Percentiles rank a stretch among this genome's conserved stretches.
These are phyloP conservation scores for Phytopythium oedochilum DNA, from an alignment of 352 stramenopile species.

Conservation along the genomic window DNA sequence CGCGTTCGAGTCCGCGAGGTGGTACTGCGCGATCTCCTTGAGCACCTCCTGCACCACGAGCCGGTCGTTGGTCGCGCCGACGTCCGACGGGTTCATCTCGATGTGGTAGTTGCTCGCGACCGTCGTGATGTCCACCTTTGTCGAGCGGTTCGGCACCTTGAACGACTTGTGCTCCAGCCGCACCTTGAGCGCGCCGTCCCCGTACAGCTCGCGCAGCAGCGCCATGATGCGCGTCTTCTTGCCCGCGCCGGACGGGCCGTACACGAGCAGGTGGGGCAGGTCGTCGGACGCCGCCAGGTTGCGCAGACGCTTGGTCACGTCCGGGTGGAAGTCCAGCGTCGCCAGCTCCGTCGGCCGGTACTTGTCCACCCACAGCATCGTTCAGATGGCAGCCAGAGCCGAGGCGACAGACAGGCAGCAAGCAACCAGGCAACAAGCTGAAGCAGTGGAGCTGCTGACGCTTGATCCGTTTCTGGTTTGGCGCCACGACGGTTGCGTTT, in stretches of 20 bases:
- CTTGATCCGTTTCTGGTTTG: neutral
- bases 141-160: slow-evolving; percentile 83
- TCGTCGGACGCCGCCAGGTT: slow-evolving; percentile 80
- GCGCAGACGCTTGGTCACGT: slow-evolving; percentile 89
- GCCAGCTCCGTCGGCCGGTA: slow-evolving; percentile 92
- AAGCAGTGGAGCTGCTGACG: neutral
- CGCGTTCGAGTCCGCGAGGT: slow-evolving; percentile 72
- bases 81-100: slow-evolving; percentile 98
- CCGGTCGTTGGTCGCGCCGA: slow-evolving; percentile 92
- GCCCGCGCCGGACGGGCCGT: slow-evolving; percentile 95
- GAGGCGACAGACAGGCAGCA: neutral
- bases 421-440: neutral
- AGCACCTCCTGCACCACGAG: slow-evolving; percentile 99
- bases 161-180: slow-evolving; percentile 91
- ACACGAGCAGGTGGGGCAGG: slow-evolving; percentile 97
- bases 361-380: slow-evolving; percentile 99
- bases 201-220: slow-evolving; percentile 95
- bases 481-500: slow-evolving; percentile 1
- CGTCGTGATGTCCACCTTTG: slow-evolving; percentile 97
- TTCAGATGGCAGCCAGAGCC: slow-evolving; percentile 5
- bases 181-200: slow-evolving; percentile 90
- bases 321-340: slow-evolving; percentile 92
- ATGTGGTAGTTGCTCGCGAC: slow-evolving; percentile 98
- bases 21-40: slow-evolving; percentile 98
- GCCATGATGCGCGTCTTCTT: slow-evolving; percentile 99